Base-by-base conservation (phyloP, 345 rosid species). In the Draba incana region DNA sequence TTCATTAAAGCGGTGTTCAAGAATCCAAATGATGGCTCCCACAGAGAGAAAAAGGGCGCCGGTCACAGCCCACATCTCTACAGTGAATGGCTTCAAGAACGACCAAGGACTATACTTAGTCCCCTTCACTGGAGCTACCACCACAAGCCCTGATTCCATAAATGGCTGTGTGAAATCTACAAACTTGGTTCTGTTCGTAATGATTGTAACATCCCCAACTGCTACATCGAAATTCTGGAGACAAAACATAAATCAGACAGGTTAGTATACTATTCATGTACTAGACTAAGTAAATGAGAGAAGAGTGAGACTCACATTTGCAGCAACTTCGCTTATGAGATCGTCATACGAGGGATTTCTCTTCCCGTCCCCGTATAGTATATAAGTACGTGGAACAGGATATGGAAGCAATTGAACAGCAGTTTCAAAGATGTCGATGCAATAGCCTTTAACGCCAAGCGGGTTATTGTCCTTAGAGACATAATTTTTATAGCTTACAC, bases 11-110 rank as follows among this genome's bases (percentile, higher is more conserved):
- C 96, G 87, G 58, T 94, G 99, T 76, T 94, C 99, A 16, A 94
- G 97, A 80, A 94, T 89, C 99, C 99, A 94, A 60, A 94, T 89
- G 23, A 90, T 92, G 41, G 86, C 86, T 75, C 99, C 97, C 52
- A 94, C 96, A 1, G 79, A 80, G 68, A 90, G 92, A 77, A 94
- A 94, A 78, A 87, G 83, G 42, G 66, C 84, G 13, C 79, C 96
- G 0, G 97, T 94, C 70, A 94, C 95, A 5, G 75, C 79, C 97
- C 99, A 93, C 99, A 94, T 94, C 61, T 80, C 80, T 25, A 77
- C 1, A 1, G 95, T 79, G 76, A 93, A 93, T 64, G 98, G 98
- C 78, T 86, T 84, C 65, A 90, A 90, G 83, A 93, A 93, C 23
- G 99, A 89, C 99, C 99, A 93, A 7, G 97, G 87, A 76, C 85